These are phyloP conservation scores for Sugiyamaella sp. DNA, from an alignment of 1,139 yeast genomes.

Conservation along the genomic window DNA sequence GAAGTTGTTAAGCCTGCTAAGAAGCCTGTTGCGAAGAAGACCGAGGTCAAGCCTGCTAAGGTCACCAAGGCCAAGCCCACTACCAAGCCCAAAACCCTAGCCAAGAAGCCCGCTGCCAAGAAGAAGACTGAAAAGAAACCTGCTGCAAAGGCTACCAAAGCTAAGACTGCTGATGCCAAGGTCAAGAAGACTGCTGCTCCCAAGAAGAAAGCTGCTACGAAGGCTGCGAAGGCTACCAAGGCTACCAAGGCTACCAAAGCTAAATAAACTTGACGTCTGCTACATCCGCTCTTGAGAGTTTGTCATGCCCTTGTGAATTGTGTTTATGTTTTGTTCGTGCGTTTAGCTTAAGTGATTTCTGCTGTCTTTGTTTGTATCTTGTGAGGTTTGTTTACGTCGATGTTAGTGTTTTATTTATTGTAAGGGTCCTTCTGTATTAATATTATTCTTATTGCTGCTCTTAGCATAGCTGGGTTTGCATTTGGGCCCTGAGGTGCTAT, in stretches of 20 bases:
- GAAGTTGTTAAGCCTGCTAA: slow-evolving; percentile 36
- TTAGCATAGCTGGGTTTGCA: too few relatives aligned
- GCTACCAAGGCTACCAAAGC: slow-evolving; percentile 38
- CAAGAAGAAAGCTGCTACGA: slow-evolving; percentile 38
- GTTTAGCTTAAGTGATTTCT: slow-evolving; percentile 17
- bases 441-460: slow-evolving; percentile 13
- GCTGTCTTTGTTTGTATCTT: slow-evolving; percentile 9
- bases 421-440: slow-evolving; percentile 20
- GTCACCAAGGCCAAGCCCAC: slow-evolving; percentile 36
- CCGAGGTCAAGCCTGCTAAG: slow-evolving; percentile 21
- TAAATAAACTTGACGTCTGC: slow-evolving; percentile 22
- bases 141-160: slow-evolving; percentile 34
- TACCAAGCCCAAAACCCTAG: neutral
- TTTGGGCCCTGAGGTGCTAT: neutral
- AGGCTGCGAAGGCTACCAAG: slow-evolving; percentile 32
- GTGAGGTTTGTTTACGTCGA: slow-evolving; percentile 4
- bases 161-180: too few relatives aligned
- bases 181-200: slow-evolving; percentile 33
- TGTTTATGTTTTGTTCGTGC: slow-evolving; percentile 18
- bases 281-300: slow-evolving; percentile 14
- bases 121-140: slow-evolving; percentile 13
- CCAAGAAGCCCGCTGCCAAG: slow-evolving; percentile 32
- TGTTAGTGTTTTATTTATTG: slow-evolving; percentile 20
- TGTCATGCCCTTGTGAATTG: slow-evolving; percentile 8
- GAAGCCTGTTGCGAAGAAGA: slow-evolving; percentile 23